Percentiles rank a stretch among this genome's conserved stretches.
These are phyloP conservation scores for Dentipellis sp. DNA, from an alignment of 768 basidiomycete species.

Conservation along the genomic window DNA sequence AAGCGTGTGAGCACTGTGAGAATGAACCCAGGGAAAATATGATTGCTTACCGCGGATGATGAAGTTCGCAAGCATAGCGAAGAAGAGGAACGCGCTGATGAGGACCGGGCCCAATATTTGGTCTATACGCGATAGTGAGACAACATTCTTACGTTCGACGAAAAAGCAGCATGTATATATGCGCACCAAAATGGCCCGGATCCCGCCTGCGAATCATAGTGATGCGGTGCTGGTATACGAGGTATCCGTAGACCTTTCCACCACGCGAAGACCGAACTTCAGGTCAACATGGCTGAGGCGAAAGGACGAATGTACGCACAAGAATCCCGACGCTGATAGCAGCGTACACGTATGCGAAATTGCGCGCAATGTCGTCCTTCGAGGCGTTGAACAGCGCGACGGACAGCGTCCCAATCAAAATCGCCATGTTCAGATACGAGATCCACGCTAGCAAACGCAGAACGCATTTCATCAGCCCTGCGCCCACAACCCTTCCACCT, in stretches of 20 bases:
- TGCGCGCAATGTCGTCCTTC: constrained; percentile 51
- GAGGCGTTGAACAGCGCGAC: constrained; percentile 87
- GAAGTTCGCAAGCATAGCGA: constrained; percentile 85
- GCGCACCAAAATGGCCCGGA: constrained; percentile 79
- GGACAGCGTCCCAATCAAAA: constrained; percentile 78
- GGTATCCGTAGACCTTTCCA: constrained; percentile 75
- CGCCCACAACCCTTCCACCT: not conserved
- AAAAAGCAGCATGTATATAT: not conserved
- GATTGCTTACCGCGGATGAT: constrained; percentile 57
- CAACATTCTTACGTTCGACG: not conserved
- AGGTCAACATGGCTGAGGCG: not conserved
- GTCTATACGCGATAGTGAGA: constrained; percentile 35
- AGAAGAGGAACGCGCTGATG: constrained; percentile 75
- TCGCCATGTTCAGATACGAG: constrained; percentile 79
- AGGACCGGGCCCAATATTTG: constrained; percentile 74
- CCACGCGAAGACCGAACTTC: not conserved
- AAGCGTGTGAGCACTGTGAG: not conserved
- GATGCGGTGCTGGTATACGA: constrained; percentile 79
- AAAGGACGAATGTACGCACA: constrained; percentile 26
- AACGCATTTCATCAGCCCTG: not conserved
- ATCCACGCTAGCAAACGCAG: constrained; percentile 61
- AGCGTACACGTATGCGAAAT: constrained; percentile 81
- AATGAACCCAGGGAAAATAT: not conserved
- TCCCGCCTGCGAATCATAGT: constrained; percentile 86
- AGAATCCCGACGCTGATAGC: constrained; percentile 64